These are phyloP conservation scores for Colletotrichum lindemuthianum DNA, from an alignment of 2,329 filamentous ascomycete genomes.

Conservation along the genomic window DNA sequence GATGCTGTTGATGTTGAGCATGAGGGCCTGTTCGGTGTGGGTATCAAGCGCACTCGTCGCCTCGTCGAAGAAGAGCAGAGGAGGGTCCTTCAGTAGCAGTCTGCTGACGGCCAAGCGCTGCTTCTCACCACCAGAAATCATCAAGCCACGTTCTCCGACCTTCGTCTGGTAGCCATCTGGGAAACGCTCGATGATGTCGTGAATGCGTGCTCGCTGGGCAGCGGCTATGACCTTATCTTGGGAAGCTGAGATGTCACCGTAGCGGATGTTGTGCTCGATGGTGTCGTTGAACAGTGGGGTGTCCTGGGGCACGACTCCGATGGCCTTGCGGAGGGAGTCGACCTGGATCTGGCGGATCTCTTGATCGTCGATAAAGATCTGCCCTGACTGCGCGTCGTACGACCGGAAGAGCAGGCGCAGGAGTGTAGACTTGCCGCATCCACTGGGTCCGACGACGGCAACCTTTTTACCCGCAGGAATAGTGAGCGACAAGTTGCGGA, in stretches of 20 bases:
- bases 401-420: conserved; percentile 91
- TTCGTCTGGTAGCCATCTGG: conserved; percentile 91
- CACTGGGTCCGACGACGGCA: conserved; percentile 92
- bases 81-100: conserved; percentile 87
- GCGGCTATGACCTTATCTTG: conserved; percentile 79
- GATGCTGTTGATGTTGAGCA: conserved; percentile 93
- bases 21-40: conserved; percentile 89
- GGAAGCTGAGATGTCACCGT: conserved; percentile 83
- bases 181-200: conserved; percentile 82
- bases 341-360: conserved; percentile 86
- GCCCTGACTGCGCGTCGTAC: conserved; percentile 87
- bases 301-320: conserved; percentile 96
- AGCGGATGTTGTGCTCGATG: conserved; percentile 94
- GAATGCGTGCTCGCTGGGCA: conserved; percentile 83
- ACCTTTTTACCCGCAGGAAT: conserved; percentile 97
- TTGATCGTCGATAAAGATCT: conserved; percentile 92
- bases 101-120: conserved; percentile 87
- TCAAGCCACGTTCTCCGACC: conserved; percentile 93
- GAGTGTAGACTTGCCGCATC: conserved; percentile 96
- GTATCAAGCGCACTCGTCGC: conserved; percentile 93
- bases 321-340: conserved; percentile 83
- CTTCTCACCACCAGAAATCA: conserved; percentile 96
- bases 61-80: conserved; percentile 93
- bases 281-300: conserved; percentile 98
- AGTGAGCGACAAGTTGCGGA: conserved; percentile 84